Percentiles rank a stretch among this genome's conserved stretches.
Conservation (phyloP, 116 monocot species). For the Zostera marina region DNA sequence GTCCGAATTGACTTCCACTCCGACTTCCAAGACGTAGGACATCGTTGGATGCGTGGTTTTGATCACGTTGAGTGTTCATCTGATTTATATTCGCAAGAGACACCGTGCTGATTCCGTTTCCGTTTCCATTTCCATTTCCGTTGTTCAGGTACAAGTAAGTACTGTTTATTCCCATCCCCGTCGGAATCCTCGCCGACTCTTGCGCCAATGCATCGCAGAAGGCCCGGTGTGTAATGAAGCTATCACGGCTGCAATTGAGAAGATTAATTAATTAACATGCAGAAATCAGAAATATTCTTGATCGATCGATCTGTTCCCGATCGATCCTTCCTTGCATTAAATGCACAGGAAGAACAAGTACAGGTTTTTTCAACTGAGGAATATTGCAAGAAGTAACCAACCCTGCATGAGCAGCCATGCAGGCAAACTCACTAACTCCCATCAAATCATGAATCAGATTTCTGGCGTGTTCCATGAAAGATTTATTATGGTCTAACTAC, state of each 20-base stretch:
- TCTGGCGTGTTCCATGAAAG: no score
- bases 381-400: constrained; percentile 2
- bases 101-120: background rate
- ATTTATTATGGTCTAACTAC: background rate
- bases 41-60: constrained; percentile 7
- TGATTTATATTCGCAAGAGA: constrained; percentile 23
- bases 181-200: constrained; percentile 53
- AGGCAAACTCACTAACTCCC: background rate
- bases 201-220: constrained; percentile 95
- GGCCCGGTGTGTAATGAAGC: constrained; percentile 97
- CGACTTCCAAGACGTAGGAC: constrained; percentile 40
- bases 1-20: constrained; percentile 21
- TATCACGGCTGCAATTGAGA: constrained; percentile 57
- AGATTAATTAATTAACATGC: background rate
- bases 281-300: no score
- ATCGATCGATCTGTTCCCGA: no score
- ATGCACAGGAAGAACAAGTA: no score
- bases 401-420: background rate
- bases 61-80: constrained; percentile 11
- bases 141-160: constrained; percentile 23
- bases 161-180: constrained; percentile 20
- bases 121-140: background rate
- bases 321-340: no score
- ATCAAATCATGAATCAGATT: no score
- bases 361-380: background rate